These are phyloP conservation scores for Thermothelomyces thermophilus DNA, from an alignment of 2,329 filamentous ascomycete genomes.

Conservation along the genomic window DNA sequence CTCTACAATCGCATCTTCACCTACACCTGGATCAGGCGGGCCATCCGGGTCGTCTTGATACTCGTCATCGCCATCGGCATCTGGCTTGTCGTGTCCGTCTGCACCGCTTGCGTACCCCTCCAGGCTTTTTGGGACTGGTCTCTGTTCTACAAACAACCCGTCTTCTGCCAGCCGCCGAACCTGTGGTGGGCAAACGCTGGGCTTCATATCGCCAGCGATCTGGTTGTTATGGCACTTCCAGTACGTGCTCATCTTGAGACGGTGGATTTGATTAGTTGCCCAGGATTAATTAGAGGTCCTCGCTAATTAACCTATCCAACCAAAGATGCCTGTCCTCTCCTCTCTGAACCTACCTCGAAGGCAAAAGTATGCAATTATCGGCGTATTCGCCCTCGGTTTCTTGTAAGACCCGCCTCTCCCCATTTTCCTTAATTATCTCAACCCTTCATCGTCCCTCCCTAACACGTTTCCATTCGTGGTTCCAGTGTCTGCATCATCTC, in stretches of 20 bases:
- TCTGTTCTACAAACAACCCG: conserved; percentile 13
- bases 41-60: conserved; percentile 25
- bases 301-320: background rate
- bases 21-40: conserved; percentile 29
- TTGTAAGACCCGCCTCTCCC: conserved; percentile 19
- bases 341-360: conserved; percentile 20
- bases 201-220: conserved; percentile 22
- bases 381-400: conserved; percentile 24
- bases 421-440: too few species aligned
- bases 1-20: conserved; percentile 28
- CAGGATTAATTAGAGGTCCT: too few species aligned
- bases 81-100: conserved; percentile 26
- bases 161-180: conserved; percentile 23
- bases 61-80: conserved; percentile 25
- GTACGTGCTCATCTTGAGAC: conserved; percentile 6
- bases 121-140: conserved; percentile 29
- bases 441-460: background rate
- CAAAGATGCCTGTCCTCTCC: conserved; percentile 23
- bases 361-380: conserved; percentile 24
- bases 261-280: background rate
- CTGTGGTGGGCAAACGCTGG: conserved; percentile 26
- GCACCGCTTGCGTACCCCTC: conserved; percentile 29
- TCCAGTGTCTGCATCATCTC: conserved; percentile 33
- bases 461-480: background rate
- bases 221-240: conserved; percentile 25